Evolutionary conservation across 768 basidiomycete species (phyloP), one percentile per base, ranked within the genome.

Genomic region (Lactarius trivialis): DNA sequence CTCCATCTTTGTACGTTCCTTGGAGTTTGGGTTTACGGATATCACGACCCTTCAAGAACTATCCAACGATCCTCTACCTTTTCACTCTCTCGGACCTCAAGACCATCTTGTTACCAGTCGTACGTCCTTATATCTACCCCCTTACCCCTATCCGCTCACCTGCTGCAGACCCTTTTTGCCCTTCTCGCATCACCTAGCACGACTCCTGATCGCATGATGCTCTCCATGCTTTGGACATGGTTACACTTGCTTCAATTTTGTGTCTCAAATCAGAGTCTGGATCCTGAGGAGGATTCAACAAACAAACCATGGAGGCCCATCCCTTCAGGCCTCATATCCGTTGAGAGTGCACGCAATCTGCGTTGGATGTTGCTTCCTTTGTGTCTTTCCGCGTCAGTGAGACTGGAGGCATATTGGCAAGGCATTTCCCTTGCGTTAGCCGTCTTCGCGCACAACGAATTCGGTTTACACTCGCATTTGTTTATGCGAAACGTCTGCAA

Each of bases 181-280:
- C 54, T 33, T 26, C 60, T 65, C 33, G 30, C 64, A 3, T 41
- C 64, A 5, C 51, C 60, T 8, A 21, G 33, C 12, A 48, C 55
- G 4, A 52, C 34, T 6, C 24, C 2, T 15, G 55, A 34, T 39
- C 60, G 55, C 32, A 51, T 57, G 49, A 30, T 61, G 7, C 43
- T 14, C 24, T 39, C 58, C n/a, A 24, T 63, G 4, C 21, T 68
- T 28, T 72, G 71, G 71, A 65, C 66, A 11, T 72, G 71, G 73
- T 36, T 73, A 0, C 73, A 74, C 49, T 62, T 71, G 17, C 69
- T 74, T 14, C 72, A 72, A 30, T 72, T 70, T 68, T 61, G 67
- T 56, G 50, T 71, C 21, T 67, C 70, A 15, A 72, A 72, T 55
- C 70, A 71, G 61, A 60, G 55, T 19, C 19, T 70, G 4, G 55